Evolutionary conservation across 2,329 filamentous ascomycete genomes (phyloP).

Genomic region (Neonectria magnoliae): DNA sequence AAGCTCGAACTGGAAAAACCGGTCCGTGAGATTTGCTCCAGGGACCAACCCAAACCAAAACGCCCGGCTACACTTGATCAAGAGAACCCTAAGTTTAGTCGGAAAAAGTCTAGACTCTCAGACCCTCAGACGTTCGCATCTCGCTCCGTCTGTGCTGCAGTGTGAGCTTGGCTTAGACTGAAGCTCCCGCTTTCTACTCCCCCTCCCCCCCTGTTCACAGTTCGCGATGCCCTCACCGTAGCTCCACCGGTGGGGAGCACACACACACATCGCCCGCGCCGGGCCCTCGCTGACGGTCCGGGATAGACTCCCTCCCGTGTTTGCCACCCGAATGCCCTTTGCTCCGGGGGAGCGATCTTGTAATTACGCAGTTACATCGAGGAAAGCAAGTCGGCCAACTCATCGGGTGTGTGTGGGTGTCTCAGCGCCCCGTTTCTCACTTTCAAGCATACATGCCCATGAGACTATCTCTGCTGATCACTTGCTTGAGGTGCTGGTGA

Average conservation of each 20-base stretch:
- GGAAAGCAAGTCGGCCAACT: not conserved
- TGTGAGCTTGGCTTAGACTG: not conserved
- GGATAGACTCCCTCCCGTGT: not conserved
- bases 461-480: not conserved
- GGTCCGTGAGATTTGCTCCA: no score
- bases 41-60: no score
- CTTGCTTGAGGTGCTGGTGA: conserved; percentile 9
- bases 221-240: not conserved
- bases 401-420: not conserved
- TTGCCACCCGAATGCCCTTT: not conserved
- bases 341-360: not conserved
- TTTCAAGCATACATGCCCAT: not conserved
- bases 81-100: not conserved
- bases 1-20: no score
- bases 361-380: not conserved
- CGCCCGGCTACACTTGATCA: not conserved
- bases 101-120: not conserved
- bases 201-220: not conserved
- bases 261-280: not conserved
- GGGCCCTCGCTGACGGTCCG: not conserved
- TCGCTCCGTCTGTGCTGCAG: not conserved
- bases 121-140: not conserved
- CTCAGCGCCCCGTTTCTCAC: not conserved
- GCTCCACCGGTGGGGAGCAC: not conserved
- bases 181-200: not conserved